Evolutionary conservation across 176 grass and related monocot species (phyloP).

Genomic region (Pontederia crassipes): DNA sequence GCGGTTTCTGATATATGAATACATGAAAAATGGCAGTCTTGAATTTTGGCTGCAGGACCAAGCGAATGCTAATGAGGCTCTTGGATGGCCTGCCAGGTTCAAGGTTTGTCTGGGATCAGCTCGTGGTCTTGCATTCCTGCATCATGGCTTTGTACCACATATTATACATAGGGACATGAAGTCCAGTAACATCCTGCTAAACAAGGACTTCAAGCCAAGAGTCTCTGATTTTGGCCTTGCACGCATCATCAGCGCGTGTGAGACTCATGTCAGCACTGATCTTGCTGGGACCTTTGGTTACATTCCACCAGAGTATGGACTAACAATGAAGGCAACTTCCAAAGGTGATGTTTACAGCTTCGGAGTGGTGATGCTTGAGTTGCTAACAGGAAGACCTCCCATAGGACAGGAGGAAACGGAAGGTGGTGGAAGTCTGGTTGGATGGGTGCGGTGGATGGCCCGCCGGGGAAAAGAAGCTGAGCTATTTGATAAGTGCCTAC

Average conservation of each 20-base stretch:
- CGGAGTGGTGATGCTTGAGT: constrained; percentile 81
- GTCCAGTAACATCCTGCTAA: constrained; percentile 11
- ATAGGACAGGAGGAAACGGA: constrained; percentile 78
- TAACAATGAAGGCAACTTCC: constrained; percentile 68
- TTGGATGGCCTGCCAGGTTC: constrained; percentile 32
- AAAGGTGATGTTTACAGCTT: constrained; percentile 96
- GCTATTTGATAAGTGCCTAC: constrained; percentile 66
- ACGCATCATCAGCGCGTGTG: constrained; percentile 25
- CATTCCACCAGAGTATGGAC: constrained; percentile 78
- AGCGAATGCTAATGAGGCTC: neutral
- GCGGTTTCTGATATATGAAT: constrained; percentile 40
- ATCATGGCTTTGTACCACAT: constrained; percentile 37
- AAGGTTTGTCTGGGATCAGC: constrained; percentile 27
- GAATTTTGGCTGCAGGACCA: constrained; percentile 39
- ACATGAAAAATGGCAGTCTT: constrained; percentile 57
- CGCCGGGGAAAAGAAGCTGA: constrained; percentile 33
- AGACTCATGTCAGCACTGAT: constrained; percentile 50
- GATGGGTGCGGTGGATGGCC: constrained; percentile 86
- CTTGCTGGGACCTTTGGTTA: constrained; percentile 87
- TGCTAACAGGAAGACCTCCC: constrained; percentile 78
- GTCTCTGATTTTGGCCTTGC: constrained; percentile 50
- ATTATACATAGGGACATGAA: constrained; percentile 14
- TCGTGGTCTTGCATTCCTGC: constrained; percentile 49
- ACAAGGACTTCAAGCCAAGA: constrained; percentile 12
- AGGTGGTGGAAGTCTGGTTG: constrained; percentile 83